Base-by-base conservation (phyloP, 164 flowering plant species). In the Euptelea pleiosperma region DNA sequence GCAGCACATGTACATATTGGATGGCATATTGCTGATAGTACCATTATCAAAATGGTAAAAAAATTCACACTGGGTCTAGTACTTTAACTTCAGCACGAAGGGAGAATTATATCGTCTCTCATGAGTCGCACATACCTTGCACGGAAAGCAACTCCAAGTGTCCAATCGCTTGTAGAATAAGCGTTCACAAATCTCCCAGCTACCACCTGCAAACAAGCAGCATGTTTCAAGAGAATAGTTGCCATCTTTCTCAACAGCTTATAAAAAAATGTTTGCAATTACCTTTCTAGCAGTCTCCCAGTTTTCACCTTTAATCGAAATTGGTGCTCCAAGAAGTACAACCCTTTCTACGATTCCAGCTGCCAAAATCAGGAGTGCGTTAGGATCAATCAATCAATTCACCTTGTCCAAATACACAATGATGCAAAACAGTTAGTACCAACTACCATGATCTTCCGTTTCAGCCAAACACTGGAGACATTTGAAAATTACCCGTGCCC, bases 321-420 rank as follows among this genome's bases (percentile, higher is more conserved):
- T 81, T 19, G 99, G 99, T 68, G 99, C 91, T 57, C 99, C 99
- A 69, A 93, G 91, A 70, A 90, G 92, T 68, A 90, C 86, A 66
- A 93, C 97, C 73, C 91, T 82, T 78, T 93, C 99, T 19, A 93
- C 85, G 57, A 93, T 53, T 53, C 79, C 91, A 66, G 80, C 94
- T 79, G 85, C 57, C 14, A 66, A 66, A 40, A 46, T 52, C 4
- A 57, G 11, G 21, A 55, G 15, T 26, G 46, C 30, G 39, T 55
- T 37, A 55, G 42, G 14, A 36, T 36, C 8, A 34, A 3, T 42
- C 36, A 45, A 47, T 14, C 44, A 60, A 61, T 34, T 34, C 34
- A 52, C 11, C 41, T 6, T 42, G 6, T 8, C 28, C 19, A 34
- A 28, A 25, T 36, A 30, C 16, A 40, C 3, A 21, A 47, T 44